These are phyloP conservation scores for Brasenia schreberi DNA, from an alignment of 164 flowering plant genomes.

Conservation along the genomic window DNA sequence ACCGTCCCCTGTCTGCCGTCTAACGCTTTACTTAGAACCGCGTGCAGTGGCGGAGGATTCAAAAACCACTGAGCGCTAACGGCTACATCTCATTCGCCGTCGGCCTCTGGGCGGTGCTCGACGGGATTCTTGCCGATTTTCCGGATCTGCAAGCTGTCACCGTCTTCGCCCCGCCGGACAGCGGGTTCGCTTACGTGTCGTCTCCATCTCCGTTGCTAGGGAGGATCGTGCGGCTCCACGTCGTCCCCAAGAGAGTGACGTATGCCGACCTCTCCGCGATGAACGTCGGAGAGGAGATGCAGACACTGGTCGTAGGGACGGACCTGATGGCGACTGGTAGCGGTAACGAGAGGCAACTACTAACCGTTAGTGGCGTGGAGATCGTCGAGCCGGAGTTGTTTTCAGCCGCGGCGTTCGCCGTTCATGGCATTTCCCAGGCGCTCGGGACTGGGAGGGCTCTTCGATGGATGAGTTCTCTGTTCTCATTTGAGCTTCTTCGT, in stretches of 20 bases:
- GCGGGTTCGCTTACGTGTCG: constrained; percentile 11
- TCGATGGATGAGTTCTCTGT: no score
- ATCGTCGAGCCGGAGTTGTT: constrained; percentile 30
- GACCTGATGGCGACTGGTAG: constrained; percentile 17
- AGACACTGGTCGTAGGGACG: constrained; percentile 21
- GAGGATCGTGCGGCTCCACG: constrained; percentile 24
- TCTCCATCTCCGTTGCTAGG: constrained; percentile 30
- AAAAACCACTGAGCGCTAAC: constrained; percentile 25
- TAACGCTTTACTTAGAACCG: constrained; percentile 4
- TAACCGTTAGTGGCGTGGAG: constrained; percentile 30
- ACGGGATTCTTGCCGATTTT: constrained; percentile 27
- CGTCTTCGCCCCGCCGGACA: constrained; percentile 37
- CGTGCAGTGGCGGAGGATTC: constrained; percentile 28
- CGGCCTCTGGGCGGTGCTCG: constrained; percentile 40
- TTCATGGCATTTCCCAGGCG: constrained; percentile 51
- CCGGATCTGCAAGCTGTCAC: constrained; percentile 25
- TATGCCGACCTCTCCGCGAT: constrained; percentile 23
- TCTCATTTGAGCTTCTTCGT: no score
- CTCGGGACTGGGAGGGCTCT: constrained; percentile 19
- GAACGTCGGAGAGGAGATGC: constrained; percentile 16
- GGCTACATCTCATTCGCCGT: constrained; percentile 47
- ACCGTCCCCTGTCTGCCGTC: constrained; percentile 1
- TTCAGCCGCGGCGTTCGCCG: constrained; percentile 19
- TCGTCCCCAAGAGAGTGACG: constrained; percentile 24
- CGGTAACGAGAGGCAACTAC: no score